phyloP scores from a whole-genome alignment of 768 basidiomycete genomes.

The Butyriboletus loyo region DNA sequence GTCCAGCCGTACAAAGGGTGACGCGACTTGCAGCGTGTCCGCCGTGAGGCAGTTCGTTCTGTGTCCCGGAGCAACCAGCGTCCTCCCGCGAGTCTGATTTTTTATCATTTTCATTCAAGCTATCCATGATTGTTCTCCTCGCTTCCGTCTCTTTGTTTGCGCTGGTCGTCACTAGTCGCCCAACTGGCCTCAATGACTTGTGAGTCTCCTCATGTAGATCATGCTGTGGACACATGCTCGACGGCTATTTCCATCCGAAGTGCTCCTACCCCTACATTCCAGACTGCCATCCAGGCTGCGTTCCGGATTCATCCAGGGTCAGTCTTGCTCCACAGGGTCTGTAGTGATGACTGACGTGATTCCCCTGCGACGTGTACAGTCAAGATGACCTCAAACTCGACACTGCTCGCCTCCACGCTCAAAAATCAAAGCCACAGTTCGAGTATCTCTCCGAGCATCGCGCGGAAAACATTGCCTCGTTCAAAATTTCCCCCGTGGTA shows the following conservation, averaged over 20 bases:
- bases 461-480: conserved; percentile 27
- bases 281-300: conserved; percentile 33
- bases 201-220: conserved; percentile 24
- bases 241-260: conserved; percentile 13
- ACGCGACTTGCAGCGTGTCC: conserved; percentile 23
- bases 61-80: conserved; percentile 6
- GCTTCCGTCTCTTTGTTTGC: conserved; percentile 39
- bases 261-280: conserved; percentile 20
- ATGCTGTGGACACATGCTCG: conserved; percentile 11
- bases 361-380: conserved; percentile 10
- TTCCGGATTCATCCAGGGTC: conserved; percentile 38
- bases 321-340: conserved; percentile 18
- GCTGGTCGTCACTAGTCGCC: conserved; percentile 44
- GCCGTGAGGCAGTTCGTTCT: conserved; percentile 24
- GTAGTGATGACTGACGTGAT: conserved; percentile 11
- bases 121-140: conserved; percentile 38
- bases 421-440: conserved; percentile 30
- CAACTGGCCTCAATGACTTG: conserved; percentile 28
- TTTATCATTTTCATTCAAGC: neutral
- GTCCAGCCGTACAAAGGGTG: conserved; percentile 16
- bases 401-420: conserved; percentile 31
- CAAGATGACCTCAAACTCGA: conserved; percentile 17
- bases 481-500: conserved; percentile 13
- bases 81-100: neutral
- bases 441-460: conserved; percentile 29